A percentile compares a stretch with the other conserved stretches of the same genome.
phyloP scores from a whole-genome alignment of 495 filamentous ascomycete species.

The Tuber melanosporum region DNA sequence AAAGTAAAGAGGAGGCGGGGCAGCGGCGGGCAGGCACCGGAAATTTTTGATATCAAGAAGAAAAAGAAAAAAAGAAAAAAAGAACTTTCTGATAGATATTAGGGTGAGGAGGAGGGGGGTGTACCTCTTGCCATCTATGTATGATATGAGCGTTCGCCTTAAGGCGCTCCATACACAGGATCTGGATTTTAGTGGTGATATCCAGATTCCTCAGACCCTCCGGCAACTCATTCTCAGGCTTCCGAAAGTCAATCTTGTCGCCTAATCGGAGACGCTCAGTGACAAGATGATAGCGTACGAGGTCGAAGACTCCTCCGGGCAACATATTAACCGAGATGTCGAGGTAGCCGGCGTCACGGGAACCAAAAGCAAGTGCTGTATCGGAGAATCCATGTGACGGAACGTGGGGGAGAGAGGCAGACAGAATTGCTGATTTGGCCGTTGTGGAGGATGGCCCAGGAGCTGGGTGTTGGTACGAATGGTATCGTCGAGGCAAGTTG shows the following conservation, averaged over 20 bases:
- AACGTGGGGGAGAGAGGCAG: conserved; percentile 69
- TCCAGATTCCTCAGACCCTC: conserved; percentile 43
- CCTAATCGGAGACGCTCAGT: conserved; percentile 52
- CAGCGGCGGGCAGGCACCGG: neutral
- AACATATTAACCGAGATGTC: conserved; percentile 79
- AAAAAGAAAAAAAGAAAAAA: neutral
- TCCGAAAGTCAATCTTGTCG: conserved; percentile 34
- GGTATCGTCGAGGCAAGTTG: conserved; percentile 51
- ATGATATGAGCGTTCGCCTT: conserved; percentile 64
- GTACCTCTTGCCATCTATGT: conserved; percentile 75
- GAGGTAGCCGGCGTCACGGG: conserved; percentile 74
- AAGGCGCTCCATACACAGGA: conserved; percentile 64
- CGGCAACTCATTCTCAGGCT: conserved; percentile 20
- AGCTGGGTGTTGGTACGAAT: conserved; percentile 62
- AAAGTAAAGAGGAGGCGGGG: neutral
- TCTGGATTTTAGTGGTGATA: conserved; percentile 52
- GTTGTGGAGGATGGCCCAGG: conserved; percentile 58
- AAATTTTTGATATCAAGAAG: neutral
- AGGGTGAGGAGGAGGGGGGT: conserved; percentile 28
- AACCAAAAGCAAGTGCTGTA: conserved; percentile 64
- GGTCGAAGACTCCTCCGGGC: conserved; percentile 67
- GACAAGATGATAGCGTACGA: conserved; percentile 75
- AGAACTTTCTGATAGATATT: neutral
- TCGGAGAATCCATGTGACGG: conserved; percentile 74
- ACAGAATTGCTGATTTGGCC: conserved; percentile 69